Base-by-base conservation (phyloP, 805 yeast genomes). In the Kluyveromyces nonfermentans region DNA sequence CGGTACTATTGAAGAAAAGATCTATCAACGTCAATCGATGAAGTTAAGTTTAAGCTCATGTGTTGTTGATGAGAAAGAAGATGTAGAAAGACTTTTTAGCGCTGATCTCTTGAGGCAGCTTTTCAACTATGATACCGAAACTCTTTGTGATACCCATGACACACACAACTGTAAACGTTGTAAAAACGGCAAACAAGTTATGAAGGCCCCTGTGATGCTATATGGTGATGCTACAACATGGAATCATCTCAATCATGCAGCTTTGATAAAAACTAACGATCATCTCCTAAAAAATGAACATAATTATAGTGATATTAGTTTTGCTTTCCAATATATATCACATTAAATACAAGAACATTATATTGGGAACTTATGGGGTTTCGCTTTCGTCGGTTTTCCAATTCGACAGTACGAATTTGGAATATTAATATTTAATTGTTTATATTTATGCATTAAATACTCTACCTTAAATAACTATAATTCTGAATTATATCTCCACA, bases 141-240 rank as follows among this genome's bases (percentile, higher is more conserved):
- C 95, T 0, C 59, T 69, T 1, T 88, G 95, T 57, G 96, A 90
- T 51, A 93, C 98, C 0, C 98, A 93, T 56, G 95, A 85, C 47
- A 85, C 95, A 1, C 93, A 78, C 67, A 77, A 82, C 50, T 93
- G 98, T 68, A 82, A 80, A 60, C 69, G 97, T 50, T 93, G 98
- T 61, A 63, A 64, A 19, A 60, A 65, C 12, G 84, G 80, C 0
- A 69, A 68, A 38, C 98, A 93, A 65, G 49, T 65, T 25, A 55
- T 69, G 4, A 80, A 75, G 51, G 74, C 96, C 0, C 77, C 80
- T 0, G 94, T 95, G 0, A 89, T 93, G 96, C 67, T 93, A 30
- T 93, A 93, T 59, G 98, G 98, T 50, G 98, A 93, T 64, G 85
- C 97, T 0, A 93, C 97, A 0, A 81, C 97, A 0, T 90, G 98